Evolutionary conservation across 768 basidiomycete species (phyloP).

Genomic region (Multifurca ochricompacta): DNA sequence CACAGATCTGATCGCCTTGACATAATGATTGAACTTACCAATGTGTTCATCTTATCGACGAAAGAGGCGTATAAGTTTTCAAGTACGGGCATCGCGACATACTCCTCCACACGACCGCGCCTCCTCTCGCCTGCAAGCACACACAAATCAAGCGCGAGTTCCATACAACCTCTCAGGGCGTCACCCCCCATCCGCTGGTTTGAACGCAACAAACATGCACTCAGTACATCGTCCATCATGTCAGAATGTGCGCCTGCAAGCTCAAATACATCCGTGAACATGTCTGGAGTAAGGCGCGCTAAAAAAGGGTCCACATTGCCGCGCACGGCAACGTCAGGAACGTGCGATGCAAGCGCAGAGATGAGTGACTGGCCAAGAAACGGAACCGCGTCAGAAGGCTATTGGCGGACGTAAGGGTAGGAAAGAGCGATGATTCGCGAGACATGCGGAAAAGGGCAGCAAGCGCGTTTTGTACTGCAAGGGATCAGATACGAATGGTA

Average conservation of each 20-base stretch:
- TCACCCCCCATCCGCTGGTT: constrained; percentile 60
- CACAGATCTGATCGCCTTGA: not conserved
- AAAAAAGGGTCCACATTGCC: constrained; percentile 71
- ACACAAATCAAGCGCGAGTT: constrained; percentile 59
- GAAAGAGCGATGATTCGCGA: constrained; percentile 45
- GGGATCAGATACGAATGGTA: not conserved
- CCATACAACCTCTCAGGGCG: constrained; percentile 52
- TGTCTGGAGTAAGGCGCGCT: constrained; percentile 16
- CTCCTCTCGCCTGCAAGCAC: constrained; percentile 56
- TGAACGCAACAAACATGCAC: constrained; percentile 64
- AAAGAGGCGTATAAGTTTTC: constrained; percentile 50
- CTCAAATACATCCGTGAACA: constrained; percentile 66
- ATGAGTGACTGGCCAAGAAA: constrained; percentile 71
- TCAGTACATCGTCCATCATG: constrained; percentile 67
- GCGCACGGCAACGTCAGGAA: constrained; percentile 76
- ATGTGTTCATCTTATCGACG: constrained; percentile 41
- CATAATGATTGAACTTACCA: constrained; percentile 39
- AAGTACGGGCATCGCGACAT: constrained; percentile 50
- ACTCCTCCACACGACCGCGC: constrained; percentile 49
- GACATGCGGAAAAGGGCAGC: constrained; percentile 61
- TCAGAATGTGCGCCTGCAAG: constrained; percentile 59
- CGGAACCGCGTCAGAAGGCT: constrained; percentile 59
- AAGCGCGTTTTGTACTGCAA: constrained; percentile 58
- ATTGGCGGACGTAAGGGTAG: constrained; percentile 45
- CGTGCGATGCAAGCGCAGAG: constrained; percentile 55